Evolutionary conservation across 495 filamentous ascomycete species (phyloP).

Genomic region (Tuber umbilicatum): DNA sequence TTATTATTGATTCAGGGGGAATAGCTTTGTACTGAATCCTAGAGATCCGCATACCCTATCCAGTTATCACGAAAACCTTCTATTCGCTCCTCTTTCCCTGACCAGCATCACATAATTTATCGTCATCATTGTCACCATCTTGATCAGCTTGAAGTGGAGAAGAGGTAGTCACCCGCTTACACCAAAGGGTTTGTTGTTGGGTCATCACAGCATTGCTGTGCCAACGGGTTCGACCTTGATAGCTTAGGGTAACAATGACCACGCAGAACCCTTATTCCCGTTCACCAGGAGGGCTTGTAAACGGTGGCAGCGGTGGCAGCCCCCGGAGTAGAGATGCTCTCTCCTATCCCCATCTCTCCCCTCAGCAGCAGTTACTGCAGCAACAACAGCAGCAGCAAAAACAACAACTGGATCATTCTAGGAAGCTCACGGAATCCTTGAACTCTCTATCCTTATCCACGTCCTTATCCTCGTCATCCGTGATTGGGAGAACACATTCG

Average conservation of each 20-base stretch:
- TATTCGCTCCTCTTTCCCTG: neutral
- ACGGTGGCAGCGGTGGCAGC: neutral
- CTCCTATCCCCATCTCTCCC: neutral
- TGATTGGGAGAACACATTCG: slow-evolving; percentile 7
- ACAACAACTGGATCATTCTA: slow-evolving; percentile 10
- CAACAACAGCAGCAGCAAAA: neutral
- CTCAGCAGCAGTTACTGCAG: neutral
- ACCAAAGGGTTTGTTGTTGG: neutral
- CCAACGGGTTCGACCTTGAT: neutral
- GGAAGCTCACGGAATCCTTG: slow-evolving; percentile 34
- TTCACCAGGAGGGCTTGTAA: neutral
- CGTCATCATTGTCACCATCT: neutral
- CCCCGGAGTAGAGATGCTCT: neutral
- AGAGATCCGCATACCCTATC: neutral
- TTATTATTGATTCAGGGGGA: neutral
- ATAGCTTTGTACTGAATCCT: neutral
- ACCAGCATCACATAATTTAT: neutral
- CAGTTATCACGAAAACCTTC: neutral
- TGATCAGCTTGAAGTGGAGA: neutral
- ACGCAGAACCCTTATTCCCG: neutral
- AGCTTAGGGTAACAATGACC: neutral
- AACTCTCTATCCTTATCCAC: slow-evolving; percentile 23
- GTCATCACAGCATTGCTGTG: neutral
- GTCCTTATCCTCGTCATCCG: slow-evolving; percentile 13
- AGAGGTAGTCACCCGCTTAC: neutral